These are phyloP conservation scores for Pichia phayaonensis DNA, from an alignment of 805 yeast genomes.

Conservation along the genomic window DNA sequence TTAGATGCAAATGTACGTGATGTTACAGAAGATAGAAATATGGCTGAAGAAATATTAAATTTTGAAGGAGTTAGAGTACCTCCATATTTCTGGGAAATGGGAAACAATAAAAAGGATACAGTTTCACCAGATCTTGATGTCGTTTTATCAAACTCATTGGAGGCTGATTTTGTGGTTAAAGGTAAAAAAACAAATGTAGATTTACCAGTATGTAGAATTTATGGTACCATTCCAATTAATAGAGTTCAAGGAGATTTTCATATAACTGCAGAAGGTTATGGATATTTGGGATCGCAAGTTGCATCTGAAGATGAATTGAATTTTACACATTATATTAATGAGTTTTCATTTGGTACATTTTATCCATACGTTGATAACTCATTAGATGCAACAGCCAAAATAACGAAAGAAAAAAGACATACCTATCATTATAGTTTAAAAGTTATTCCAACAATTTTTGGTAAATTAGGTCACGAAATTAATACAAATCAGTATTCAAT, in stretches of 20 bases:
- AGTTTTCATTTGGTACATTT: conserved; percentile 85
- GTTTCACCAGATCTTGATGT: conserved; percentile 58
- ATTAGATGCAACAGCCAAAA: conserved; percentile 67
- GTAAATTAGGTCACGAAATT: conserved; percentile 59
- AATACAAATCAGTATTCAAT: conserved; percentile 85
- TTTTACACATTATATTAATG: conserved; percentile 78
- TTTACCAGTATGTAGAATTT: conserved; percentile 78
- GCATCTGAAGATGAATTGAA: conserved; percentile 49
- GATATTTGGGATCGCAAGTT: conserved; percentile 35
- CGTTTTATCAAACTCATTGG: conserved; percentile 55
- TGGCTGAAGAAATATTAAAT: conserved; percentile 70
- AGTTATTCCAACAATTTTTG: conserved; percentile 78
- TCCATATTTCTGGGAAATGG: conserved; percentile 30
- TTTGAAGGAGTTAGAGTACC: conserved; percentile 62
- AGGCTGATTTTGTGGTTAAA: conserved; percentile 49
- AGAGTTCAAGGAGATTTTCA: conserved; percentile 82
- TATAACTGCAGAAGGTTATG: conserved; percentile 70
- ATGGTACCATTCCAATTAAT: conserved; percentile 76
- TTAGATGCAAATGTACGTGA: conserved; percentile 74
- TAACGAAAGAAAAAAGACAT: conserved; percentile 40
- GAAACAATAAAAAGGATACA: conserved; percentile 33
- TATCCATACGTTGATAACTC: conserved; percentile 84
- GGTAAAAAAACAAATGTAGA: conserved; percentile 41
- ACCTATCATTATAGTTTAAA: conserved; percentile 60
- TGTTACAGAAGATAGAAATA: conserved; percentile 62